A percentile compares a stretch with the other conserved stretches of the same genome.
These are phyloP conservation scores for Tirmania nivea DNA, from an alignment of 495 filamentous ascomycete genomes.

Conservation along the genomic window DNA sequence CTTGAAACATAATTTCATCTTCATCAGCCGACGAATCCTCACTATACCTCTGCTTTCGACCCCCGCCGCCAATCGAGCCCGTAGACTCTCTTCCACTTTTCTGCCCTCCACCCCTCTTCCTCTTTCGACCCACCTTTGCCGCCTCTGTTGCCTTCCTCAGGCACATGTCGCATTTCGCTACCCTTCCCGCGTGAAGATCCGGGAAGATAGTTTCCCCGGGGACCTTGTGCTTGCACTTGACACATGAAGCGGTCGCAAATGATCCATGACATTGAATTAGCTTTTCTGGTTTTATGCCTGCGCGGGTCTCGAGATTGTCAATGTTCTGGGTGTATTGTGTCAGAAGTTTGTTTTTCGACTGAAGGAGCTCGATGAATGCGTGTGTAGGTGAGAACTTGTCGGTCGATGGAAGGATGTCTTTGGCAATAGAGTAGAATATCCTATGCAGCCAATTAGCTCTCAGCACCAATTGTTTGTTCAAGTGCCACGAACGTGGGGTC, in stretches of 20 bases:
- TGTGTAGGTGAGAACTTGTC: slow-evolving; percentile 72
- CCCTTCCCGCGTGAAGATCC: slow-evolving; percentile 51
- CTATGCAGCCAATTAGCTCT: slow-evolving; percentile 2
- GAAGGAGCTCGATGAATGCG: slow-evolving; percentile 83
- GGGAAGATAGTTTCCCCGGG: slow-evolving; percentile 52
- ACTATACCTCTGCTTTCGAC: slow-evolving; percentile 26
- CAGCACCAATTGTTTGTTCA: background rate
- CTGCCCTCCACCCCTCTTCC: slow-evolving; percentile 45
- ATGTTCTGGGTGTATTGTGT: slow-evolving; percentile 99
- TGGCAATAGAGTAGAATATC: slow-evolving; percentile 81
- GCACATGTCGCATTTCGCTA: slow-evolving; percentile 43
- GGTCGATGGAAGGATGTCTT: slow-evolving; percentile 64
- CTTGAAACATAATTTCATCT: slow-evolving; percentile 45
- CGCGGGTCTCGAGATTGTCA: slow-evolving; percentile 81
- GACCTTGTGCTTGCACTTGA: slow-evolving; percentile 61
- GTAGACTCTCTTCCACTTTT: slow-evolving; percentile 22
- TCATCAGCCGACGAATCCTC: slow-evolving; percentile 41
- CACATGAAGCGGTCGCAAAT: slow-evolving; percentile 78
- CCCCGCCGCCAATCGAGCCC: slow-evolving; percentile 5
- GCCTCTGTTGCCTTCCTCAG: slow-evolving; percentile 22
- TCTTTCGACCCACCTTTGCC: slow-evolving; percentile 35
- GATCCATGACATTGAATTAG: slow-evolving; percentile 92
- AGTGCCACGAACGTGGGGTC: slow-evolving; percentile 36
- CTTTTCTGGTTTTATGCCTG: slow-evolving; percentile 62
- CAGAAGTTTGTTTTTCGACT: slow-evolving; percentile 70